These are phyloP conservation scores for Paracorniculantispora psalliotae DNA, from an alignment of 2,329 filamentous ascomycete genomes.

Conservation along the genomic window DNA sequence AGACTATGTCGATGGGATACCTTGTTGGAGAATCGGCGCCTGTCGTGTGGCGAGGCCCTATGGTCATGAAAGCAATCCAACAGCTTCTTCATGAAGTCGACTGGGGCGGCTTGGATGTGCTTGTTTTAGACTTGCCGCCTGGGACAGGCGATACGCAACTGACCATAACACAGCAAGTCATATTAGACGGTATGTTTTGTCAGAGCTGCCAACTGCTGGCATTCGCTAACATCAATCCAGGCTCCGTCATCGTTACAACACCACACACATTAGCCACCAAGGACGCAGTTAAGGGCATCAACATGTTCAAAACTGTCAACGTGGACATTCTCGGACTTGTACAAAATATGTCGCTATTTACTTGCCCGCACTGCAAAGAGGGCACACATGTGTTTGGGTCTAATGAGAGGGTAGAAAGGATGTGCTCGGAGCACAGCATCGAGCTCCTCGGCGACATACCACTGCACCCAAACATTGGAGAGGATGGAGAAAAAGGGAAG, in stretches of 20 bases:
- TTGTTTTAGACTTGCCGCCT: conserved; percentile 87
- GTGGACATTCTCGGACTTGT: conserved; percentile 82
- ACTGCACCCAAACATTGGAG: conserved; percentile 78
- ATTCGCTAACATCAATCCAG: conserved; percentile 32
- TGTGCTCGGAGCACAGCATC: conserved; percentile 69
- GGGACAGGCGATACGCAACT: conserved; percentile 95
- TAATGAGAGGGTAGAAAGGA: conserved; percentile 56
- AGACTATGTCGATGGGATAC: conserved; percentile 99
- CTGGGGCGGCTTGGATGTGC: conserved; percentile 82
- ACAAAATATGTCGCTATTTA: conserved; percentile 86
- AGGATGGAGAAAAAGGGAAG: conserved; percentile 79
- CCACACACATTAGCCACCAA: conserved; percentile 90
- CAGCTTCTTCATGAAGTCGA: conserved; percentile 93
- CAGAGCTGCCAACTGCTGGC: background rate
- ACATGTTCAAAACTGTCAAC: conserved; percentile 84
- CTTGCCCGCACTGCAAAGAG: conserved; percentile 71
- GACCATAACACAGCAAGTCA: conserved; percentile 91
- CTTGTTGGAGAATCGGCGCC: conserved; percentile 74
- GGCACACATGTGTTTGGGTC: conserved; percentile 71
- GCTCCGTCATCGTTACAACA: conserved; percentile 82
- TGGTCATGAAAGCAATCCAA: conserved; percentile 96
- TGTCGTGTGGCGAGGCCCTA: conserved; percentile 90
- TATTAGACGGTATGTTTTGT: conserved; percentile 65
- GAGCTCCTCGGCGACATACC: conserved; percentile 86
- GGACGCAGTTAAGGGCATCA: conserved; percentile 86